Evolutionary conservation across 306 rosid genomes (phyloP).

Genomic region (Castanea mollissima): DNA sequence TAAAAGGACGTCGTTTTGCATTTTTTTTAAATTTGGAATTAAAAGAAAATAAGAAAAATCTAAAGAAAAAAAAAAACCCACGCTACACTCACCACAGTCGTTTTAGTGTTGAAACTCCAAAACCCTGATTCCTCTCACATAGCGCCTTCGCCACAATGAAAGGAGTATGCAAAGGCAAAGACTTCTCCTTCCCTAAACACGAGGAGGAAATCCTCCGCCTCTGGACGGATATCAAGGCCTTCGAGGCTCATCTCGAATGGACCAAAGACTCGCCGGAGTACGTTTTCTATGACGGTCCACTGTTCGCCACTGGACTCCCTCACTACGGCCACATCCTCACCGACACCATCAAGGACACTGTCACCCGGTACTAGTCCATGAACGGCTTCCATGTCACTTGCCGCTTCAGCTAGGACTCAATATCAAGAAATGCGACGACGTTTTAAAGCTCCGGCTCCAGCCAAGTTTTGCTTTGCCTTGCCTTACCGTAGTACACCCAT

Average conservation of each 20-base stretch:
- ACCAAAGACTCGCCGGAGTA: conserved; percentile 59
- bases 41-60: not conserved
- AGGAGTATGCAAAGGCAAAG: conserved; percentile 83
- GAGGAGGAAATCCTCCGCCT: conserved; percentile 65
- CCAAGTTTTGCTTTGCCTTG: too few relatives aligned
- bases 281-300: conserved; percentile 93
- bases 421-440: conserved; percentile 72
- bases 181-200: conserved; percentile 70
- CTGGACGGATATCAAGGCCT: conserved; percentile 49
- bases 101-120: too few relatives aligned
- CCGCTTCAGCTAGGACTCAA: conserved; percentile 94
- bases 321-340: conserved; percentile 96
- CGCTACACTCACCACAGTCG: not conserved
- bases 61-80: not conserved
- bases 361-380: conserved; percentile 85
- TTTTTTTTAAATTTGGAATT: too few relatives aligned
- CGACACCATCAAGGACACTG: conserved; percentile 90
- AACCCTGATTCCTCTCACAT: too few relatives aligned
- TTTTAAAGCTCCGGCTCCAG: conserved; percentile 25
- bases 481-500: too few relatives aligned
- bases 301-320: conserved; percentile 98
- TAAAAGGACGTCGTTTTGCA: too few relatives aligned
- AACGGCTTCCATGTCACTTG: conserved; percentile 89
- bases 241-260: too few relatives aligned
- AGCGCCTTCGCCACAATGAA: conserved; percentile 39